phyloP scores from a whole-genome alignment of 208 protist species.

The Wallacemonas sp. region DNA sequence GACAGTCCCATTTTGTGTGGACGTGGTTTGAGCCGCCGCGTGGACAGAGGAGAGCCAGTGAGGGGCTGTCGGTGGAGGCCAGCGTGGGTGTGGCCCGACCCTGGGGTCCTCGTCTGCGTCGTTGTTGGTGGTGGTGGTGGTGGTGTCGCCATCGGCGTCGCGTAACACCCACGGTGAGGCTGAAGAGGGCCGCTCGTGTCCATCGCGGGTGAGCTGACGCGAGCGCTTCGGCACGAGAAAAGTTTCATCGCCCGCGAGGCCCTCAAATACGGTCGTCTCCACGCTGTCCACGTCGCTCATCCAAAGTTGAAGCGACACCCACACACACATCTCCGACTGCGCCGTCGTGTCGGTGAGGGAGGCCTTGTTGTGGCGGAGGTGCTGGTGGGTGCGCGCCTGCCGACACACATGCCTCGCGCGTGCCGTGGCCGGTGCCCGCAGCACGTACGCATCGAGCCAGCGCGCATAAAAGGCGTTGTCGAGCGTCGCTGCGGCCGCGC shows the following conservation, averaged over 20 bases:
- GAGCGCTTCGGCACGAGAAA: not conserved
- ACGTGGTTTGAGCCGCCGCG: no score
- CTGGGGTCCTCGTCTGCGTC: not conserved
- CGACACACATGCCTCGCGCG: not conserved
- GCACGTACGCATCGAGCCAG: slow-evolving; percentile 33
- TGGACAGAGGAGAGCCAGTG: not conserved
- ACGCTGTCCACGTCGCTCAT: slow-evolving; percentile 35
- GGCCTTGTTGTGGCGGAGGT: no score
- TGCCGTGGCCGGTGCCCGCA: slow-evolving; percentile 11
- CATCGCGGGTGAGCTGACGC: not conserved
- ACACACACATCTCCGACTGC: slow-evolving; percentile 24
- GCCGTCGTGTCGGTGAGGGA: not conserved
- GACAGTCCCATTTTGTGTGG: no score
- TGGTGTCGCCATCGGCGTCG: no score
- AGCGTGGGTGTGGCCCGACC: not conserved
- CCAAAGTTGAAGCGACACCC: slow-evolving; percentile 46
- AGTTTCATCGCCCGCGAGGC: not conserved
- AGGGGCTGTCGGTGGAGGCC: not conserved
- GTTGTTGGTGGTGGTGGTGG: no score
- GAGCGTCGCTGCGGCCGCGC: slow-evolving; percentile 27
- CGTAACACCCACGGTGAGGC: not conserved
- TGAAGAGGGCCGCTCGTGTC: not conserved
- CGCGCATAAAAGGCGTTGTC: slow-evolving; percentile 33
- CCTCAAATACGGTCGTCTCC: slow-evolving; percentile 17
- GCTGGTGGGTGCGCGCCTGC: not conserved